phyloP scores from a whole-genome alignment of 768 basidiomycete genomes.

The Russula emetica region DNA sequence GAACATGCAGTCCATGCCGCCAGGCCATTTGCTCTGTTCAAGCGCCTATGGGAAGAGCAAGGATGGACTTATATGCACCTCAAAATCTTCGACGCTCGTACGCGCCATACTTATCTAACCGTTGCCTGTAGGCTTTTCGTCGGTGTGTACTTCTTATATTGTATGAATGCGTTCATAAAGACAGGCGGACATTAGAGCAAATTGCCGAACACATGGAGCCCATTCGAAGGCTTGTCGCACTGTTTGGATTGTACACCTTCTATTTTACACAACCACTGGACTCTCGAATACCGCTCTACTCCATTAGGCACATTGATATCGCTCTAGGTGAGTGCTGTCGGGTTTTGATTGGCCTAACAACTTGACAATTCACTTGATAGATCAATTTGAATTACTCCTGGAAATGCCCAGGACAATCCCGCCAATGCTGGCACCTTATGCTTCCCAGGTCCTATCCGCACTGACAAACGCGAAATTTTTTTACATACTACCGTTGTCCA shows the following conservation, averaged over 20 bases:
- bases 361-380: slow-evolving; percentile 37
- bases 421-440: slow-evolving; percentile 47
- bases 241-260: slow-evolving; percentile 71
- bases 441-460: slow-evolving; percentile 45
- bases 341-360: slow-evolving; percentile 37
- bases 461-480: slow-evolving; percentile 52
- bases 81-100: slow-evolving; percentile 62
- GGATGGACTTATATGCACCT: slow-evolving; percentile 79
- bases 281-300: slow-evolving; percentile 48
- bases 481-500: slow-evolving; percentile 54
- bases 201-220: slow-evolving; percentile 47
- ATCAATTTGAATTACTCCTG: slow-evolving; percentile 50
- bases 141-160: slow-evolving; percentile 42
- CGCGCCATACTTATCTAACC: slow-evolving; percentile 59
- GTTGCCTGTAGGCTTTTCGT: slow-evolving; percentile 60
- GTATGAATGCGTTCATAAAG: background rate
- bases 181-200: slow-evolving; percentile 43
- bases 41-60: slow-evolving; percentile 56
- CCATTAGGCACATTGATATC: slow-evolving; percentile 53
- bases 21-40: slow-evolving; percentile 67
- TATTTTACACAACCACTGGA: slow-evolving; percentile 60
- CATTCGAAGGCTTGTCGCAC: slow-evolving; percentile 52
- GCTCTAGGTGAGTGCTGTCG: slow-evolving; percentile 35
- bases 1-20: slow-evolving; percentile 37
- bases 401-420: slow-evolving; percentile 46